Base-by-base conservation (phyloP, 2,329 filamentous ascomycete species). In the Stagonosporopsis tanaceti region DNA sequence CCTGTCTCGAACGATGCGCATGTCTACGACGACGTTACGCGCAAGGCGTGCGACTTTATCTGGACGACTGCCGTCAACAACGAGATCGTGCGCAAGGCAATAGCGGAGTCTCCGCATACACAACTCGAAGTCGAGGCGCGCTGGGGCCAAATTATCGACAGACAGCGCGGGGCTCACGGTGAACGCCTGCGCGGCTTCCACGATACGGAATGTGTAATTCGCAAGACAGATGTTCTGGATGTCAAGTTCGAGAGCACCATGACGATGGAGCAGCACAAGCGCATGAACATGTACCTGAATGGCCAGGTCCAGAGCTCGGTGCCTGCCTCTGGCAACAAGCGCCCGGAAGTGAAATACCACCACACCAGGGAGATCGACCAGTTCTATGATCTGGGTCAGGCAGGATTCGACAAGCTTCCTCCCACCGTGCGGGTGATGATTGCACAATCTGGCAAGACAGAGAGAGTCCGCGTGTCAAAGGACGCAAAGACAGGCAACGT, bases 121-220 rank as follows among this genome's bases (percentile, higher is more conserved):
- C 85, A 92, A 59, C 88, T 97, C 50, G 95, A 99, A 77, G 91
- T 99, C 52, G 95, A 99, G 78, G 95, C 93, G 9, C 98, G 98
- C 76, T 82, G 98, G 45, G 95, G 95, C 17, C 89, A 87, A 25
- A 82, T 98, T 14, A 87, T 87, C 70, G 85, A 89, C 59, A 90
- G 87, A 6, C 86, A 89, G 54, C 82, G 88, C 5, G 37, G 42
- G 35, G 15, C 37, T 44, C 85, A 92, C n/a, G 79, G 93, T 25
- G 41, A 53, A 22, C 79, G 84, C 9, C 77, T 93, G 9, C 86
- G 87, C 6, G 82, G 95, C 4, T 76, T 83, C 22, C 89, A 91
- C 0, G 90, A 95, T 72, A 89, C 86, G 45, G 80, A 76, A 48
- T 72, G 69, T 42, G 67, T 76, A 25, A 46, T 76, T 12, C 64